Evolutionary conservation across 2,329 filamentous ascomycete species (phyloP).

Genomic region (Fusarium armeniacum): DNA sequence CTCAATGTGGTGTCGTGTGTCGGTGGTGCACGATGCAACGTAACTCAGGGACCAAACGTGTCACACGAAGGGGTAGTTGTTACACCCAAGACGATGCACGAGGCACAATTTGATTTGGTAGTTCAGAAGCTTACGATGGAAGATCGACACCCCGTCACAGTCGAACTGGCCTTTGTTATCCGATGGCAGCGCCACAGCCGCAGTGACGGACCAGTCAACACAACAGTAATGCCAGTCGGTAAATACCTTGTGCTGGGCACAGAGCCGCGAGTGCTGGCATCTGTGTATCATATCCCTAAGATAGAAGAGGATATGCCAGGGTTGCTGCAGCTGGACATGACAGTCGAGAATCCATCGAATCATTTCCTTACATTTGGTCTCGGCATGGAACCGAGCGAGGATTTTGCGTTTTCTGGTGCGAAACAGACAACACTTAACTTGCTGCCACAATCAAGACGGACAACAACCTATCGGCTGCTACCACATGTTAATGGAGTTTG

Average conservation of each 20-base stretch:
- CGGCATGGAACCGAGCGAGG: conserved; percentile 90
- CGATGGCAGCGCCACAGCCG: conserved; percentile 76
- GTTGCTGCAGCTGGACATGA: conserved; percentile 67
- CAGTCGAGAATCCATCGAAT: conserved; percentile 92
- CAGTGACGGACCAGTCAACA: conserved; percentile 62
- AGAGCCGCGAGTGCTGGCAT: conserved; percentile 86
- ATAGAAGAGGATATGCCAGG: conserved; percentile 49
- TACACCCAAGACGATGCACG: conserved; percentile 75
- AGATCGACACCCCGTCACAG: conserved; percentile 79
- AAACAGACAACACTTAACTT: conserved; percentile 86
- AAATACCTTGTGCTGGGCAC: conserved; percentile 83
- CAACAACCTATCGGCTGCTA: conserved; percentile 80
- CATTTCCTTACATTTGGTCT: conserved; percentile 96
- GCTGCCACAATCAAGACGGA: conserved; percentile 82
- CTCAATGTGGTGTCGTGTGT: conserved; percentile 72
- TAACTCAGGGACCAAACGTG: conserved; percentile 57
- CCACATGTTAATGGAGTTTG: conserved; percentile 76
- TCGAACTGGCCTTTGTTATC: conserved; percentile 82
- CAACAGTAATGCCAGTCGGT: conserved; percentile 80
- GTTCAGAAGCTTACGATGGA: conserved; percentile 84
- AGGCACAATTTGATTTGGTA: conserved; percentile 79
- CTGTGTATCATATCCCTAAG: conserved; percentile 60
- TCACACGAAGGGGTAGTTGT: conserved; percentile 65
- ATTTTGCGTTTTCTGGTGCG: conserved; percentile 92
- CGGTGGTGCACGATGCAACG: conserved; percentile 72